These are phyloP conservation scores for Pseudopithomyces maydicus DNA, from an alignment of 2,329 filamentous ascomycete genomes.

Conservation along the genomic window DNA sequence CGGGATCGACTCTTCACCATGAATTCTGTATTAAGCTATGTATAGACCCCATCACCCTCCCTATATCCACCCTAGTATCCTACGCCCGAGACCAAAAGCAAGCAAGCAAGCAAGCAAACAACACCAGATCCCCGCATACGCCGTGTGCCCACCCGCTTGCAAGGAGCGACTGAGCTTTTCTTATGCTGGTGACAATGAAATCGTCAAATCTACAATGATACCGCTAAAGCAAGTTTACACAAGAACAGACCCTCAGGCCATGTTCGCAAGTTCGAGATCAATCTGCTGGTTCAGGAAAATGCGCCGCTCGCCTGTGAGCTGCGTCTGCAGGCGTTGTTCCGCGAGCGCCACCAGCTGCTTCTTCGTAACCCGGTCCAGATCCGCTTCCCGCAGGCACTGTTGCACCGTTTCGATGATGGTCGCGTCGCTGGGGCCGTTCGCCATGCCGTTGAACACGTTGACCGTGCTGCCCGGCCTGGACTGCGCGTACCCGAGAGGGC, in stretches of 20 bases:
- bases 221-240: conserved; percentile 13
- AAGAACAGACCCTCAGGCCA: conserved; percentile 61
- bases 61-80: conserved; percentile 22
- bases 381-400: conserved; percentile 80
- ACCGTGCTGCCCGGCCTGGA: conserved; percentile 60
- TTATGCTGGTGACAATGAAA: conserved; percentile 2
- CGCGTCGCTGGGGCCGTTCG: conserved; percentile 73
- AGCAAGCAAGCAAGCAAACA: conserved; percentile 2
- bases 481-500: conserved; percentile 54
- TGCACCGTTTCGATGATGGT: conserved; percentile 86
- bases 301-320: conserved; percentile 82
- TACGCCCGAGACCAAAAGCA: conserved; percentile 14
- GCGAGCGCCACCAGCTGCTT: conserved; percentile 87
- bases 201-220: conserved; percentile 23
- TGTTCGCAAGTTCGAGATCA: conserved; percentile 89
- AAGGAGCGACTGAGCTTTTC: not conserved
- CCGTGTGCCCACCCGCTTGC: not conserved
- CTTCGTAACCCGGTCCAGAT: conserved; percentile 97
- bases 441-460: conserved; percentile 62
- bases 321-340: conserved; percentile 90
- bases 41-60: conserved; percentile 11
- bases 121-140: not conserved
- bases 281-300: conserved; percentile 92
- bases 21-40: conserved; percentile 14
- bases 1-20: too few relatives aligned